Evolutionary conservation across 176 grass and related monocot genomes (phyloP), one percentile per base, ranked within the genome.

Genomic region (Bothriochloa decipiens): DNA sequence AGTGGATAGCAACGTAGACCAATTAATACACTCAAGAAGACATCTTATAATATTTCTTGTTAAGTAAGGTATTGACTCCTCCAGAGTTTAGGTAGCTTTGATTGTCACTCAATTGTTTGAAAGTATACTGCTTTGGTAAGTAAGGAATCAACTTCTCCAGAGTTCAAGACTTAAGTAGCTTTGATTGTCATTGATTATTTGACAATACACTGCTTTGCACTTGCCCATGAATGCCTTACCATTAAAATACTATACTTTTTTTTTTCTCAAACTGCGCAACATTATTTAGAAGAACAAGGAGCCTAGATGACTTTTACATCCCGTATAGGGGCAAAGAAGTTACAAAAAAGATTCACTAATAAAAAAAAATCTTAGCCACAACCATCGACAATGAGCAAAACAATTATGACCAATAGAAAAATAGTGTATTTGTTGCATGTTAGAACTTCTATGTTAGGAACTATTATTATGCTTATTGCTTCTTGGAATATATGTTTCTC

Each of bases 21-120:
- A 66, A 66, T 43, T 68, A 72, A 33, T 78, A 71, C 53, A 75
- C 11, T 46, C 7, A 76, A 82, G 50, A 29, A 12, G 50, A 47
- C 47, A 64, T 5, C 10, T 33, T 77, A 6, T 33, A 55, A 18
- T 39, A 16, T 82, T 74, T 25, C 41, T 14, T 86, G 77, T 8
- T 9, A 71, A 47, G 13, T 27, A 10, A 26, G 55, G 69, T 60
- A 61, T 61, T 61, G n/a, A 25, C n/a, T 58, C n/a, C 55, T n/a
- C 8, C 3, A n/a, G 20, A 10, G 55, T n/a, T 60, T 64, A 75
- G 46, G 27, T 78, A 16, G 23, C 20, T 68, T 83, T 42, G 72
- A 49, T 49, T 41, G 14, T 36, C 9, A 9, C 70, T 68, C 35
- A 13, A 0, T 49, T 79, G 25, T 68, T 75, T 66, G 32, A 67